A percentile compares a stretch with the other conserved stretches of the same genome.
Conservation (phyloP, 1,284 basidiomycete genomes). For the Boletus hoseneyae region DNA sequence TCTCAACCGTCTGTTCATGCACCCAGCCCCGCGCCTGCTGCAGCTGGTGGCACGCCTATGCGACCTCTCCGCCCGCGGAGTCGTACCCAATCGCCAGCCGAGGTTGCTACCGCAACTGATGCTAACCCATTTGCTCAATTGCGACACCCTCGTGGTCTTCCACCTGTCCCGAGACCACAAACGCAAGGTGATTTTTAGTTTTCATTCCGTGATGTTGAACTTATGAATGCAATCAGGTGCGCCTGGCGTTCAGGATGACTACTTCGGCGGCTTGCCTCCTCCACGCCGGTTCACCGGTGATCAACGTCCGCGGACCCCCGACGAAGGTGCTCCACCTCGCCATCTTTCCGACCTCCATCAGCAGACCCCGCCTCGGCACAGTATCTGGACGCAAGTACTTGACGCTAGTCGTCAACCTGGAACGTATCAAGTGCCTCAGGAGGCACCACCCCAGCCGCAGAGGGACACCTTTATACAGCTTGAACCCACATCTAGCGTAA, state of each 20-base stretch:
- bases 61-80: slow-evolving; percentile 31
- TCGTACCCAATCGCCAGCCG: slow-evolving; percentile 30
- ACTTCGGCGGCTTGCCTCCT: slow-evolving; percentile 17
- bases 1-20: slow-evolving; percentile 20
- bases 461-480: slow-evolving; percentile 81
- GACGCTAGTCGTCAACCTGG: slow-evolving; percentile 59
- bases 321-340: slow-evolving; percentile 40
- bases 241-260: slow-evolving; percentile 22
- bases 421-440: slow-evolving; percentile 33
- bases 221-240: slow-evolving; percentile 19
- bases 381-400: slow-evolving; percentile 84
- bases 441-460: slow-evolving; percentile 34
- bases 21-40: slow-evolving; percentile 23
- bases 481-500: slow-evolving; percentile 73
- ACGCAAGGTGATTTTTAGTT: slow-evolving; percentile 31
- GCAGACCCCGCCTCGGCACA: slow-evolving; percentile 52
- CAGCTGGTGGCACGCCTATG: slow-evolving; percentile 26
- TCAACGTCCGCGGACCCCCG: slow-evolving; percentile 43
- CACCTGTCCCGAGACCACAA: slow-evolving; percentile 39
- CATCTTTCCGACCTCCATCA: slow-evolving; percentile 51
- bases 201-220: slow-evolving; percentile 1
- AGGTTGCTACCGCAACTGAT: slow-evolving; percentile 30
- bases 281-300: slow-evolving; percentile 43
- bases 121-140: slow-evolving; percentile 34
- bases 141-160: slow-evolving; percentile 40